Percentiles rank a stretch among this genome's conserved stretches.
These are phyloP conservation scores for Huntiella omanensis DNA, from an alignment of 2,329 filamentous ascomycete species.

Conservation along the genomic window DNA sequence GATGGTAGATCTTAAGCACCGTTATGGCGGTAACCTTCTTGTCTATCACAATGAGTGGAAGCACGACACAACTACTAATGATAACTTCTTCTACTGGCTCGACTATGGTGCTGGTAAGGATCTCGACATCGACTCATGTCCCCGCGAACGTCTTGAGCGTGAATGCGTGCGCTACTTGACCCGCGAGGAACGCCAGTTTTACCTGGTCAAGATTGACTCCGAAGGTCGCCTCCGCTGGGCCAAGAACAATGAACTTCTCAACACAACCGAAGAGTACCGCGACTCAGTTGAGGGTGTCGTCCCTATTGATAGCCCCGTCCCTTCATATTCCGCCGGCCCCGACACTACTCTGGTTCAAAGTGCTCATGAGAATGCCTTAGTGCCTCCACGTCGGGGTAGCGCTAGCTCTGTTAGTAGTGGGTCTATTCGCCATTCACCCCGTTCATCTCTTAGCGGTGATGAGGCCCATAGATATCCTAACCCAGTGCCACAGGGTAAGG, in stretches of 20 bases:
- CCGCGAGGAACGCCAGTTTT: slow-evolving; percentile 62
- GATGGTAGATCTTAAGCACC: slow-evolving; percentile 73
- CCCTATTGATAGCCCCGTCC: slow-evolving; percentile 38
- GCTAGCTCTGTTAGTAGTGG: slow-evolving; percentile 17
- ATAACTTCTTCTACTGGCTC: slow-evolving; percentile 92
- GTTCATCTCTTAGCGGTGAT: slow-evolving; percentile 24
- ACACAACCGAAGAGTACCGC: slow-evolving; percentile 55
- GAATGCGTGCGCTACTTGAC: slow-evolving; percentile 73
- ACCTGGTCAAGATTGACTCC: slow-evolving; percentile 57
- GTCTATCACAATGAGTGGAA: slow-evolving; percentile 78
- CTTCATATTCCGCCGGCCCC: slow-evolving; percentile 24
- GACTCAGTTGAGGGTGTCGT: slow-evolving; percentile 66
- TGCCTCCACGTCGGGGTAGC: slow-evolving; percentile 12
- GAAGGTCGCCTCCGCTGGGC: slow-evolving; percentile 70
- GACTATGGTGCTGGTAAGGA: slow-evolving; percentile 60
- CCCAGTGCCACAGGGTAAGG: slow-evolving; percentile 1
- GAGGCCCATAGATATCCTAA: slow-evolving; percentile 17
- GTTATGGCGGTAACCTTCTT: slow-evolving; percentile 67
- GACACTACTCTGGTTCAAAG: slow-evolving; percentile 13
- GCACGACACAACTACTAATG: slow-evolving; percentile 43
- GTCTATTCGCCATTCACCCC: slow-evolving; percentile 15
- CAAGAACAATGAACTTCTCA: slow-evolving; percentile 61
- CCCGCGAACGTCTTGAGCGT: slow-evolving; percentile 53
- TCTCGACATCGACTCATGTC: slow-evolving; percentile 52
- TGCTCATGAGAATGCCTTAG: background rate